A percentile compares a stretch with the other conserved stretches of the same genome.
phyloP scores from a whole-genome alignment of 768 basidiomycete genomes.

The Termitomyces sp. region DNA sequence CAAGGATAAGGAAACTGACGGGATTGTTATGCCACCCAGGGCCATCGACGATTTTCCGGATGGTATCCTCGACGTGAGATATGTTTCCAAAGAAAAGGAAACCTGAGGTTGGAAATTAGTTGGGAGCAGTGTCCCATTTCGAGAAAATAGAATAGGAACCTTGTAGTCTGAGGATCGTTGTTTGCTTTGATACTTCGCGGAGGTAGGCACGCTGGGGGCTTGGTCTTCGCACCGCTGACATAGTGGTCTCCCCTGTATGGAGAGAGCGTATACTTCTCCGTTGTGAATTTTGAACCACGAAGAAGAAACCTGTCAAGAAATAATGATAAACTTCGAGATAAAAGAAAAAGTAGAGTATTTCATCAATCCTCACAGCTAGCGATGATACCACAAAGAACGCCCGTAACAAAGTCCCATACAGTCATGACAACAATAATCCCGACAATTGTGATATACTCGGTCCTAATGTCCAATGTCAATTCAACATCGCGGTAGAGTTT shows the following conservation, averaged over 20 bases:
- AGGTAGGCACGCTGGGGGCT: slow-evolving; percentile 86
- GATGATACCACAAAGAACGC: slow-evolving; percentile 89
- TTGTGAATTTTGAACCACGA: slow-evolving; percentile 92
- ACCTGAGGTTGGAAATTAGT: slow-evolving; percentile 33
- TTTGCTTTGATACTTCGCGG: slow-evolving; percentile 87
- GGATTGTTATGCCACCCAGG: slow-evolving; percentile 72
- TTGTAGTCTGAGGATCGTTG: slow-evolving; percentile 84
- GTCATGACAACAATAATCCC: slow-evolving; percentile 94
- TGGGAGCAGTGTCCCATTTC: neutral
- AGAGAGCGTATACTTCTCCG: slow-evolving; percentile 80
- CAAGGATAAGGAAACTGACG: slow-evolving; percentile 87
- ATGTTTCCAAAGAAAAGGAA: slow-evolving; percentile 95
- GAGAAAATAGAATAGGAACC: slow-evolving; percentile 35
- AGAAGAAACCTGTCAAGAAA: slow-evolving; percentile 65
- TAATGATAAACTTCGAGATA: neutral
- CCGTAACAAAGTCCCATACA: slow-evolving; percentile 90
- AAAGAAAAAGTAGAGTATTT: neutral
- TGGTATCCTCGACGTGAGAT: slow-evolving; percentile 81
- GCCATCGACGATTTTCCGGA: slow-evolving; percentile 70
- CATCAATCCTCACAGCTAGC: slow-evolving; percentile 67
- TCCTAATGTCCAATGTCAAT: slow-evolving; percentile 31
- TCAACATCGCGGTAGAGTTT: neutral
- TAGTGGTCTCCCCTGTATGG: slow-evolving; percentile 78
- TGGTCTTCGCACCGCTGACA: slow-evolving; percentile 90
- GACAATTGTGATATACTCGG: slow-evolving; percentile 79